Percentiles rank a stretch among this genome's conserved stretches.
Evolutionary conservation across 2,329 filamentous ascomycete genomes (phyloP).

Genomic region (Paraphaeosphaeria sporulosa): DNA sequence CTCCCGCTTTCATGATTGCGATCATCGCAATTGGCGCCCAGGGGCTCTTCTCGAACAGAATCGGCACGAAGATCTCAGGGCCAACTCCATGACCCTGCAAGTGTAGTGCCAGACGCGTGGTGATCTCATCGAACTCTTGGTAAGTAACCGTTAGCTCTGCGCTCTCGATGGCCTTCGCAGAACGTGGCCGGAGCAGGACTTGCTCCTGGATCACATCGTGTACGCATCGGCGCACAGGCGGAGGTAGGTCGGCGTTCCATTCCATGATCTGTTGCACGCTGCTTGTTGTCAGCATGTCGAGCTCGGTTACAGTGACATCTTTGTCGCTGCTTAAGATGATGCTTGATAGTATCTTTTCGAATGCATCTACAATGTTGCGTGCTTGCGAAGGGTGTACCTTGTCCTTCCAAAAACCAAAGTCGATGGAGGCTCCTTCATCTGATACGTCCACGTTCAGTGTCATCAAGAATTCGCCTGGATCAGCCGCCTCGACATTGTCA

Average conservation of each 20-base stretch:
- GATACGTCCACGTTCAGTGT: constrained; percentile 45
- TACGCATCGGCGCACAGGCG: constrained; percentile 35
- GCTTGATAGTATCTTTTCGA: constrained; percentile 33
- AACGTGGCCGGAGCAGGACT: constrained; percentile 36
- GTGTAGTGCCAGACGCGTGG: constrained; percentile 35
- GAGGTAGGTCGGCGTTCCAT: constrained; percentile 39
- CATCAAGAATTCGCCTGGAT: constrained; percentile 46
- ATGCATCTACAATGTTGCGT: constrained; percentile 40
- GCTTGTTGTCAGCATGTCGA: constrained; percentile 32
- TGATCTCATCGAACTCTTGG: constrained; percentile 42
- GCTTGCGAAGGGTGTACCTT: constrained; percentile 37
- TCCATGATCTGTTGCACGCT: constrained; percentile 35
- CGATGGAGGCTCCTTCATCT: constrained; percentile 37
- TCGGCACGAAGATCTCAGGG: constrained; percentile 43
- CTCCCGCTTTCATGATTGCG: constrained; percentile 49
- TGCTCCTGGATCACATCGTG: constrained; percentile 42
- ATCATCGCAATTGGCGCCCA: constrained; percentile 45
- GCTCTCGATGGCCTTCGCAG: constrained; percentile 39
- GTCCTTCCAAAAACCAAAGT: constrained; percentile 44
- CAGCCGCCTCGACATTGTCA: constrained; percentile 44
- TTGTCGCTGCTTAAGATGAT: constrained; percentile 26
- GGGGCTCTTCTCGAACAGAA: constrained; percentile 47
- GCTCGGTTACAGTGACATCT: constrained; percentile 31
- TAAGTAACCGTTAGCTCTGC: constrained; percentile 43
- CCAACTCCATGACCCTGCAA: constrained; percentile 35